These are phyloP conservation scores for Leishmania braziliensis DNA, from an alignment of 208 protist species.

Conservation along the genomic window DNA sequence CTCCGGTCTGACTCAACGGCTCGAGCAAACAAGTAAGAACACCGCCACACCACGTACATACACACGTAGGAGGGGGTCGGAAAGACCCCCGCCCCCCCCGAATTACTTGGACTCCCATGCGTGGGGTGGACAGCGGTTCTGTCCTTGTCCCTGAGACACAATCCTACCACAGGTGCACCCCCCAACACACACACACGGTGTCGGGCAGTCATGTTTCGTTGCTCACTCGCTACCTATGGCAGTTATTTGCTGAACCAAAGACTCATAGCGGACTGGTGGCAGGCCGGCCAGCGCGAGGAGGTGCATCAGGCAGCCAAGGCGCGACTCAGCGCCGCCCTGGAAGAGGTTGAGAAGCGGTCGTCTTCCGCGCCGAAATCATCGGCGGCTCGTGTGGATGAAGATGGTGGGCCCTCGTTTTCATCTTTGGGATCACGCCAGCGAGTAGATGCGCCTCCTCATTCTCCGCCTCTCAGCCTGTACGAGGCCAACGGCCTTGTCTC, in stretches of 20 bases:
- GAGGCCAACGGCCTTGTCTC: slow-evolving; percentile 74
- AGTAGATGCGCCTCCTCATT: not conserved
- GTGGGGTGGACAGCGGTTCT: too few species aligned
- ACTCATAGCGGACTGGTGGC: slow-evolving; percentile 83
- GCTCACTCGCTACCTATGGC: slow-evolving; percentile 26
- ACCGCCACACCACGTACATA: not conserved
- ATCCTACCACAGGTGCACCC: too few species aligned
- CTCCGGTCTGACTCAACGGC: not conserved
- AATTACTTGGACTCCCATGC: too few species aligned
- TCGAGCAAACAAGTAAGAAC: not conserved
- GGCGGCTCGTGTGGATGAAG: not conserved
- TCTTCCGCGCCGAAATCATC: not conserved
- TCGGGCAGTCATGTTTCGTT: slow-evolving; percentile 30
- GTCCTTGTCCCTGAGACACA: too few species aligned
- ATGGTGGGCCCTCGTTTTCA: not conserved
- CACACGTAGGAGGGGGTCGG: not conserved
- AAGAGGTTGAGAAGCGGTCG: slow-evolving; percentile 4
- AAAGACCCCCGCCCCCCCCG: too few species aligned
- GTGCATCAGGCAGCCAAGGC: slow-evolving; percentile 49
- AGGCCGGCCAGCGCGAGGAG: slow-evolving; percentile 76
- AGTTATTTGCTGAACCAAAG: slow-evolving; percentile 66
- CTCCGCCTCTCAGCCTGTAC: slow-evolving; percentile 33
- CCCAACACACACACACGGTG: too few species aligned
- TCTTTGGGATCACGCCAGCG: not conserved
- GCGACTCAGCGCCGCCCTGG: slow-evolving; percentile 41